Percentiles rank a stretch among this genome's conserved stretches.
phyloP scores from a whole-genome alignment of 306 rosid genomes.

The Oemleria cerasiformis region DNA sequence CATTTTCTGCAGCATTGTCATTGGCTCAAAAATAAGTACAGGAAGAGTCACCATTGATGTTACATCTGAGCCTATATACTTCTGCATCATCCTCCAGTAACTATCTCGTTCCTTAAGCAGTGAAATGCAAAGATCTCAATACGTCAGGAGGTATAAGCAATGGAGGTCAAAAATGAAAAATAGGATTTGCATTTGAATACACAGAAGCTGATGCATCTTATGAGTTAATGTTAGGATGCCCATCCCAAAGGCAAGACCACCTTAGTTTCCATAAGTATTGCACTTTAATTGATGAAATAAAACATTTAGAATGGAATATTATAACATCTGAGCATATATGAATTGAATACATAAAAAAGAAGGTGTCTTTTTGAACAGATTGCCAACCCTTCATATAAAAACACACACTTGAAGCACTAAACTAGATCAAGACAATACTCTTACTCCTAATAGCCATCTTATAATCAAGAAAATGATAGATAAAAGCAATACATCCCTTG shows the following conservation, averaged over 20 bases:
- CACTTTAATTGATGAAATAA: not conserved
- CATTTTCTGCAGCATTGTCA: slow-evolving; percentile 94
- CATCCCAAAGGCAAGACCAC: not conserved
- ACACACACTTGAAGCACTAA: slow-evolving; percentile 1
- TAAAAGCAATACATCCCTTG: not conserved
- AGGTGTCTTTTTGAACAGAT: not conserved
- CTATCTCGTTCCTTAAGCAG: slow-evolving; percentile 73
- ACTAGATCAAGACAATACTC: slow-evolving; percentile 2
- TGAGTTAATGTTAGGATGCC: not conserved
- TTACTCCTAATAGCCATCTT: not conserved
- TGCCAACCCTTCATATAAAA: slow-evolving; percentile 1
- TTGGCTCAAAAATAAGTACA: slow-evolving; percentile 85
- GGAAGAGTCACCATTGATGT: slow-evolving; percentile 93
- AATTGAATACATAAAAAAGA: not conserved
- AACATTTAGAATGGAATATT: not conserved
- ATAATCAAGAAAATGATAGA: not conserved
- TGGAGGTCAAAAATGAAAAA: not conserved
- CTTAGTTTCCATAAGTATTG: not conserved
- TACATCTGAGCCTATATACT: slow-evolving; percentile 76
- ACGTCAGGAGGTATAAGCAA: slow-evolving; percentile 16
- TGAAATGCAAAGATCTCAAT: slow-evolving; percentile 9
- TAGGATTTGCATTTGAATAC: not conserved
- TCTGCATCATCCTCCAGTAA: slow-evolving; percentile 97
- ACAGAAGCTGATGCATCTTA: not conserved
- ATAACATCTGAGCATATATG: not conserved